Evolutionary conservation across 495 filamentous ascomycete genomes (phyloP), one percentile per base, ranked within the genome.

Genomic region (Neurospora tetraspora): DNA sequence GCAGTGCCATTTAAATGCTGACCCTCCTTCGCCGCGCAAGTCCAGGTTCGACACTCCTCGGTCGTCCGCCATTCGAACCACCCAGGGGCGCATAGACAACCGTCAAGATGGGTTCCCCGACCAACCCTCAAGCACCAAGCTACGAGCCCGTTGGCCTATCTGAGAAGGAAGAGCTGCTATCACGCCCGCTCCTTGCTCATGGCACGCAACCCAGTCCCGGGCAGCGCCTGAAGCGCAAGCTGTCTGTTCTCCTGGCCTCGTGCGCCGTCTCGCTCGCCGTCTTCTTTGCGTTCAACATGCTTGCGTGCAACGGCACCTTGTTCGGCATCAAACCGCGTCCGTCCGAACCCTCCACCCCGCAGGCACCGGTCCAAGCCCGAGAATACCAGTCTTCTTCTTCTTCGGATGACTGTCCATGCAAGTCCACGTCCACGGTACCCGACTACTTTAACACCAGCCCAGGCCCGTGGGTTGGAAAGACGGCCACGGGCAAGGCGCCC

Each of bases 361-460:
- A 39, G 11, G 27, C 27, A 39, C 47, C 42, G 42, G 18, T 20
- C 42, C 27, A 65, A 34, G 53, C 12, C 27, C 53, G 36, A 39
- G 39, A 53, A 20, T 16, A 53, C 31, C 31, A 37, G 70, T 16
- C 10, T 7, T 53, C 43, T 11, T 31, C 11, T 1, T 61, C 53
- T 34, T 16, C 36, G 39, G 72, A 34, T 18, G 39, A 71, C 65
- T 77, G 76, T n/a, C 70, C 76, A 8, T 74, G 78, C 69, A 37
- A 14, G 18, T 47, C 74, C 8, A 38, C 71, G 16, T 45, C 71
- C 36, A 69, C 77, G 11, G 82, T 86, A 4, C 87, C 87, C 3
- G 82, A 89, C 73, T 87, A 88, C 72, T 90, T 89, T 76, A 84
- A 88, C 72, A 89, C 87, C 1, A 81, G 76, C 5, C 81, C 82